Evolutionary conservation across 1,284 basidiomycete species (phyloP).

Genomic region (Leccinum solheimii): DNA sequence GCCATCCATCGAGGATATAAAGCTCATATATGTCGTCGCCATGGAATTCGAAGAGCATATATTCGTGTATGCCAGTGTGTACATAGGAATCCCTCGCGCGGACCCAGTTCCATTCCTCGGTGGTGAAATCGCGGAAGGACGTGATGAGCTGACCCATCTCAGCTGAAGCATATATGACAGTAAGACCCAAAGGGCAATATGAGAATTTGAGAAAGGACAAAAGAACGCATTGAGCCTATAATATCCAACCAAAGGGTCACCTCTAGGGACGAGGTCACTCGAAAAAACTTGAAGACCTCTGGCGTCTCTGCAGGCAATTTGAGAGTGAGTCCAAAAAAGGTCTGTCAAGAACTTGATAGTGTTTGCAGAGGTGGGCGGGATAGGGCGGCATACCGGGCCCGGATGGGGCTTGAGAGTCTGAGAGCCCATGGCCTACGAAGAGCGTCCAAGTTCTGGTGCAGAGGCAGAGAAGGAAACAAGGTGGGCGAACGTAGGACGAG

Average conservation of each 20-base stretch:
- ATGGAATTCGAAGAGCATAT: slow-evolving; percentile 46
- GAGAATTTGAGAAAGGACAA: slow-evolving; percentile 11
- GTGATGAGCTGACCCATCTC: slow-evolving; percentile 49
- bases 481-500: slow-evolving; percentile 42
- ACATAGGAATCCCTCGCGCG: slow-evolving; percentile 33
- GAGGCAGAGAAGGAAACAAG: not conserved
- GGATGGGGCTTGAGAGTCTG: slow-evolving; percentile 29
- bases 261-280: slow-evolving; percentile 51
- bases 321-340: slow-evolving; percentile 24
- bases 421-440: slow-evolving; percentile 12
- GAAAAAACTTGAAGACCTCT: slow-evolving; percentile 50
- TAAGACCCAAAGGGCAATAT: not conserved
- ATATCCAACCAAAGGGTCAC: slow-evolving; percentile 54
- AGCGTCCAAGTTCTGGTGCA: not conserved
- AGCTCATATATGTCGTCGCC: slow-evolving; percentile 49
- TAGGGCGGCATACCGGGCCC: slow-evolving; percentile 42
- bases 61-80: slow-evolving; percentile 34
- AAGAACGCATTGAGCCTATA: slow-evolving; percentile 46
- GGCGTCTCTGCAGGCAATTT: slow-evolving; percentile 51
- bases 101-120: slow-evolving; percentile 61
- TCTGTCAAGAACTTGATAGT: slow-evolving; percentile 37
- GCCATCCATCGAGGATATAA: slow-evolving; percentile 58
- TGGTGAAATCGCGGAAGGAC: slow-evolving; percentile 49
- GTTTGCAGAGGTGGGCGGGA: slow-evolving; percentile 53
- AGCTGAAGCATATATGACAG: not conserved